Conservation (phyloP, 2,329 filamentous ascomycete genomes). For the Phoma herbarum region DNA sequence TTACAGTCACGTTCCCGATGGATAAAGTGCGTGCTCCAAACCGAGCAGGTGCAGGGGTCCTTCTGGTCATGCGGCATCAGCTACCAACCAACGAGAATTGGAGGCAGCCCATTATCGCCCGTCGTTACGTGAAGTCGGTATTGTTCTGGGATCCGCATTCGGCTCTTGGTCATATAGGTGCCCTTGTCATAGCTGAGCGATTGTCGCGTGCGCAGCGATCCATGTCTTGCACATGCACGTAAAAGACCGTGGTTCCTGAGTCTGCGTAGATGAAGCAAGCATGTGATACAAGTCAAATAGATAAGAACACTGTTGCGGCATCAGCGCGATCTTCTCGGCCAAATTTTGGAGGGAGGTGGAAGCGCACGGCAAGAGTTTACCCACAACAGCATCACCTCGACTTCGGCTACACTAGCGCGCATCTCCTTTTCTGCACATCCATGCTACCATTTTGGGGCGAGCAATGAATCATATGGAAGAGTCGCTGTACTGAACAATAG, state of each 20-base stretch:
- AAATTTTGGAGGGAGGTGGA: not conserved
- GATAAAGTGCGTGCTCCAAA: conserved; percentile 5
- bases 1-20: conserved; percentile 11
- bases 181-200: conserved; percentile 2
- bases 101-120: not conserved
- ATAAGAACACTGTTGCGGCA: not conserved
- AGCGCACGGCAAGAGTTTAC: not conserved
- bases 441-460: not conserved
- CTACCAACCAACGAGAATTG: conserved; percentile 6
- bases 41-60: conserved; percentile 7
- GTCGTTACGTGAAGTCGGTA: not conserved
- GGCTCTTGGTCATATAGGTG: not conserved
- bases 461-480: not conserved
- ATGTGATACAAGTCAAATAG: not conserved
- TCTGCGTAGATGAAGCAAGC: not conserved
- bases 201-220: not conserved
- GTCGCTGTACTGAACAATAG: not conserved
- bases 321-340: not conserved
- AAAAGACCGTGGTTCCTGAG: not conserved
- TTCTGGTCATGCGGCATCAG: conserved; percentile 12
- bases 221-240: not conserved
- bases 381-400: not conserved
- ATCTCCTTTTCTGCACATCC: conserved; percentile 2
- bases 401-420: conserved; percentile 10
- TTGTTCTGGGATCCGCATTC: not conserved